These are phyloP conservation scores for Scedosporium boydii DNA, from an alignment of 2,329 filamentous ascomycete genomes.

Conservation along the genomic window DNA sequence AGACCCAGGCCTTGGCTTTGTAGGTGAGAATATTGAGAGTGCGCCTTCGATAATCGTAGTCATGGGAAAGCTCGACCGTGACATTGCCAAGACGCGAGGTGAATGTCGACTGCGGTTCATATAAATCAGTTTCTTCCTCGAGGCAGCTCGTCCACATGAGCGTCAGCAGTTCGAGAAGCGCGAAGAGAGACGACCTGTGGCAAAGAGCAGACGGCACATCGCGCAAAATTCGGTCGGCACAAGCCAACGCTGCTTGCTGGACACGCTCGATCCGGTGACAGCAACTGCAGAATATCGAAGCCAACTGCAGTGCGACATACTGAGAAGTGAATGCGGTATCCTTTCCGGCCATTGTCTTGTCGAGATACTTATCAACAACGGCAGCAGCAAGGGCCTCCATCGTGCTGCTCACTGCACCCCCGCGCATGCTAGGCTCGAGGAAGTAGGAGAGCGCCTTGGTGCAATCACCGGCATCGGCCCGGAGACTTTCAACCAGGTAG, in stretches of 20 bases:
- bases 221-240: constrained; percentile 76
- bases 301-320: constrained; percentile 81
- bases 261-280: constrained; percentile 91
- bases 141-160: constrained; percentile 94
- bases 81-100: constrained; percentile 69
- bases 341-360: constrained; percentile 60
- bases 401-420: constrained; percentile 50
- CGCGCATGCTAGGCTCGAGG: constrained; percentile 76
- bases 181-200: constrained; percentile 82
- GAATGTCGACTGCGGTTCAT: constrained; percentile 76
- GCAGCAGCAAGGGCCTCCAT: constrained; percentile 57
- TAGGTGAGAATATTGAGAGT: constrained; percentile 73
- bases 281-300: constrained; percentile 74
- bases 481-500: constrained; percentile 78
- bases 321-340: constrained; percentile 79
- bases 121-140: constrained; percentile 89
- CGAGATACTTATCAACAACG: constrained; percentile 71
- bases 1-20: constrained; percentile 73
- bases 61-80: constrained; percentile 83
- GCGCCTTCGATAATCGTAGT: constrained; percentile 70
- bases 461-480: constrained; percentile 80
- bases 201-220: constrained; percentile 85
- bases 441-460: constrained; percentile 88
- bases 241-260: constrained; percentile 74
- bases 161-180: constrained; percentile 80